Percentiles rank a stretch among this genome's conserved stretches.
These are phyloP conservation scores for Fragaria nilgerrensis DNA, from an alignment of 306 rosid genomes.

Conservation along the genomic window DNA sequence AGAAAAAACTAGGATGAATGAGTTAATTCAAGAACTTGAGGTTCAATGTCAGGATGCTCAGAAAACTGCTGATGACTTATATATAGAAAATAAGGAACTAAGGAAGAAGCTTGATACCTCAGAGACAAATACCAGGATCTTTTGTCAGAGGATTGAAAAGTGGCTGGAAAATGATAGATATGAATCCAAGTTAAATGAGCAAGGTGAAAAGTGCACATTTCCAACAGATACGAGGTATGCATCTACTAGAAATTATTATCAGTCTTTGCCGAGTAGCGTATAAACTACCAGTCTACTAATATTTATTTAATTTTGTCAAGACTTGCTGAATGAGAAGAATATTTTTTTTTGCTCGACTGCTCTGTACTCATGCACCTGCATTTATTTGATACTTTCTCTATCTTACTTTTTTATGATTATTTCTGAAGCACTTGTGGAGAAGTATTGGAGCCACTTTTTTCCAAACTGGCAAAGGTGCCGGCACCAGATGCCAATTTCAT, in stretches of 20 bases:
- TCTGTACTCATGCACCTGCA: constrained; percentile 9
- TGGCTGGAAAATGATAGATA: constrained; percentile 49
- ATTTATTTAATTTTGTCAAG: not conserved
- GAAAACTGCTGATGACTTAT: constrained; percentile 33
- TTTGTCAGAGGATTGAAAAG: constrained; percentile 56
- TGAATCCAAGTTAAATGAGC: constrained; percentile 28
- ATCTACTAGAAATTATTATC: constrained; percentile 11
- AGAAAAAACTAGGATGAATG: constrained; percentile 51
- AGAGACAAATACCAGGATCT: constrained; percentile 39
- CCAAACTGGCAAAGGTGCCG: constrained; percentile 36
- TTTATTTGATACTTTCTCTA: not conserved
- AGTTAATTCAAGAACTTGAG: constrained; percentile 53
- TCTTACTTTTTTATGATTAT: constrained; percentile 7
- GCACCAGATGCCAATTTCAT: constrained; percentile 39
- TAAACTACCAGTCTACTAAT: not conserved
- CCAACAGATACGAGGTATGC: constrained; percentile 51
- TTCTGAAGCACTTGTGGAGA: constrained; percentile 54
- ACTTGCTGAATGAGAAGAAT: not conserved
- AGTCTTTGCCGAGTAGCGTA: not conserved
- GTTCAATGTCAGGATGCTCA: constrained; percentile 45
- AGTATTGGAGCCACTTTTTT: constrained; percentile 44
- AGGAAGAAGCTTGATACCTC: constrained; percentile 47
- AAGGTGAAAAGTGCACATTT: constrained; percentile 25
- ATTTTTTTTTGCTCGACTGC: constrained; percentile 1
- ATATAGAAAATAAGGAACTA: constrained; percentile 58